A percentile compares a stretch with the other conserved stretches of the same genome.
Conservation (phyloP, 306 rosid genomes). For the Amphicarpaea edgeworthii region DNA sequence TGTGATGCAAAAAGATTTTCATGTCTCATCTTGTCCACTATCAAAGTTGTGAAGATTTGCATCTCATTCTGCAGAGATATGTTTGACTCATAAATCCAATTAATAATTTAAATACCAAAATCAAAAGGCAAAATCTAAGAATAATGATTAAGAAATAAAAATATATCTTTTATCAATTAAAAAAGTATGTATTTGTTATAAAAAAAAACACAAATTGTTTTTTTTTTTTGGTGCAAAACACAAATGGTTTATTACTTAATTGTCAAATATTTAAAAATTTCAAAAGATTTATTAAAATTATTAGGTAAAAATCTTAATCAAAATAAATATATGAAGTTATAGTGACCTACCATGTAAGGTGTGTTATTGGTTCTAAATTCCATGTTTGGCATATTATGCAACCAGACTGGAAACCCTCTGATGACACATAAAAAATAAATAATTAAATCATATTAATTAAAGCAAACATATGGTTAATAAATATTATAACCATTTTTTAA, state of each 20-base stretch:
- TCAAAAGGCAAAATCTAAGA: no score
- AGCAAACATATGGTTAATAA: no score
- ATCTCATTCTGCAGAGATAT: conserved; percentile 33
- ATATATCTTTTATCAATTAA: neutral
- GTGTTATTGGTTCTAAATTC: conserved; percentile 49
- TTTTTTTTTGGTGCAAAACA: no score
- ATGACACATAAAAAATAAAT: neutral
- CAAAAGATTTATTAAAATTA: neutral
- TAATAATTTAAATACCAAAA: no score
- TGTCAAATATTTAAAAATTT: neutral
- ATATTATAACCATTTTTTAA: no score
- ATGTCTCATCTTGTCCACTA: conserved; percentile 42
- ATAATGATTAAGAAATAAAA: no score
- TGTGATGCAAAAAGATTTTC: conserved; percentile 54
- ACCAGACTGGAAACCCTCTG: conserved; percentile 65
- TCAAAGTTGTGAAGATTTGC: conserved; percentile 39
- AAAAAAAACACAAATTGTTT: neutral
- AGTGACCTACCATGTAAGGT: conserved; percentile 41
- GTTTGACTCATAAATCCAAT: no score
- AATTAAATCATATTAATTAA: no score
- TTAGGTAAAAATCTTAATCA: neutral
- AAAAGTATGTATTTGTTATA: neutral
- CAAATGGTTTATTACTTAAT: no score
- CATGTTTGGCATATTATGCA: conserved; percentile 52
- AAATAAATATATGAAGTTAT: neutral